Base-by-base conservation (phyloP, 352 stramenopile genomes). In the Pythium aristosporum region DNA sequence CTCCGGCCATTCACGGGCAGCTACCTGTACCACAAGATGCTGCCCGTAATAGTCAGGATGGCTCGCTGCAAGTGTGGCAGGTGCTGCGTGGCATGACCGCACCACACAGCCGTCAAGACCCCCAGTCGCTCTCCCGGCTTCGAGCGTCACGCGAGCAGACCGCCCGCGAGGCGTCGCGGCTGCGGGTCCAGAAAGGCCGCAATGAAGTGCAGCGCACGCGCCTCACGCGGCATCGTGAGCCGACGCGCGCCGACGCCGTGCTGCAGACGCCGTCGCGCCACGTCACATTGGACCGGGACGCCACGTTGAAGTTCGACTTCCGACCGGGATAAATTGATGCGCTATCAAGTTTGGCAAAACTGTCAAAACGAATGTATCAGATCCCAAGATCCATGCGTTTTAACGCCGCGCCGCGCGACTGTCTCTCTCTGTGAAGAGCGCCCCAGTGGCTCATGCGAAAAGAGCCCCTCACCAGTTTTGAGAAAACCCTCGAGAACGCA, bases 161-260 rank as follows among this genome's bases (percentile, higher is more conserved):
- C 39, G 55, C 47, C n/a, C 50, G 50, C 13, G 60, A 66, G 18
- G 65, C 50, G 12, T 73, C 71, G 9, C 58, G 57, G 7, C 58
- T 54, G 34, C 68, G 65, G 28, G 62, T 73, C 25, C 68, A 66
- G 30, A 78, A 71, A 30, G 65, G 68, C 34, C 71, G 69, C 43
- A 79, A 78, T 63, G 63, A 81, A 42, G 55, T 78, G 5, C 50
- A 73, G n/a, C 65, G 74, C 59, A 71, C 65, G n/a, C 55, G 44
- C 3, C 52, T 78, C n/a, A 77, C 65, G 28, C 68, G 74, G 16
- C 55, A 72, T 16, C 71, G 71, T 34, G 71, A 70, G 37, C 71
- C 69, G 1, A 56, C 62, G 30, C 63, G 70, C 15, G 34, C 41
- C 3, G 48, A 69, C 28, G 53, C 68, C 8, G 49, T 66, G 28